Base-by-base conservation (phyloP, 169 alveolate genomes). In the Cryptosporidium sp. region DNA sequence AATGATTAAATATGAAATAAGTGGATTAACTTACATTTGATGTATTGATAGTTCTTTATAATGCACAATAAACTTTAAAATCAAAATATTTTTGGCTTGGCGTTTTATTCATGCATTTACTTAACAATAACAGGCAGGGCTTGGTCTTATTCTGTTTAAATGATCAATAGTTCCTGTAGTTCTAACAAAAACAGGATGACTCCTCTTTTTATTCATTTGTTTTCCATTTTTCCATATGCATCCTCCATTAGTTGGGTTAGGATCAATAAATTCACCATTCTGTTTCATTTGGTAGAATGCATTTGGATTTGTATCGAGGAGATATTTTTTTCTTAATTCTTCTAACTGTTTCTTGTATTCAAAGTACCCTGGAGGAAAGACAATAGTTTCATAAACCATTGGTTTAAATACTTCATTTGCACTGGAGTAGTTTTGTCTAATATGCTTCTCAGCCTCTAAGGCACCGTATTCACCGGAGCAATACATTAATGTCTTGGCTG, bases 291-390 rank as follows among this genome's bases (percentile, higher is more conserved):
- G 52, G 37, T 73, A 73, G 58, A 56, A 73, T 73, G 69, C 86
- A 73, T 60, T 73, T 3, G 86, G 70, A n/a, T 73, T 62, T 12
- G 39, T 80, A 1, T 80, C 87, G 9, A 62, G 68, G 21, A 80
- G 14, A 21, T 61, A 80, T 26, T 80, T 80, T 23, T 44, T 80
- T 80, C 70, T 80, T 29, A 80, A 45, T 3, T 80, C 89, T 26
- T 80, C 80, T 16, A 80, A 14, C 39, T 80, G 89, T 29, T 80
- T 80, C 35, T 80, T 80, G 35, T 80, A 80, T 35, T 80, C 89
- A 45, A 80, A 80, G 45, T 80, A 80, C 21, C 89, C 89, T 2
- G 89, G 89, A 6, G 89, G 89, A 23, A 60, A 80, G 37, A 80
- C 75, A 44, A 80, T 80, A 1, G 89, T 80, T 51, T 80, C 89